phyloP scores from a whole-genome alignment of 1,284 basidiomycete species.

The Tremellales sp. region DNA sequence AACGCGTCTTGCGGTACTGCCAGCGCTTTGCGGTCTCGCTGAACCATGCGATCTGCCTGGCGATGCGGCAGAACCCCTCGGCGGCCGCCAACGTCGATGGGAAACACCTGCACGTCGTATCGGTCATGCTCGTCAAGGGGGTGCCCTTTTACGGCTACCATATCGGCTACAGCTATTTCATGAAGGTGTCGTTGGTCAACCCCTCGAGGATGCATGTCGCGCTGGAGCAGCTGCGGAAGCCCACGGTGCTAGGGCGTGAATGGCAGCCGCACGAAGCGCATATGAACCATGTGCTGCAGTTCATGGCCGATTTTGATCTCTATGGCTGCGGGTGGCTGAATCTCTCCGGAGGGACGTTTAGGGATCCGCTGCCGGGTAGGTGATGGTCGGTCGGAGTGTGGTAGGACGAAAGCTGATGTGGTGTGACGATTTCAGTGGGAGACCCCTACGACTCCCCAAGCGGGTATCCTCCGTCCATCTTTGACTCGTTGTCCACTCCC shows the following conservation, averaged over 20 bases:
- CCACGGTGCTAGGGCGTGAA: constrained; percentile 70
- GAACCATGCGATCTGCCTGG: constrained; percentile 47
- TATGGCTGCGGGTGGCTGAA: constrained; percentile 92
- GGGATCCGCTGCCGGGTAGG: constrained; percentile 52
- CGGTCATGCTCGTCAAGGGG: constrained; percentile 86
- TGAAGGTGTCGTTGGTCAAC: constrained; percentile 79
- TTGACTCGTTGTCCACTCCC: constrained; percentile 35
- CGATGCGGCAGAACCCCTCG: constrained; percentile 43
- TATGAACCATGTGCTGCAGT: constrained; percentile 82
- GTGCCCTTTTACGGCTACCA: constrained; percentile 94
- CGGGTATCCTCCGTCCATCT: constrained; percentile 16
- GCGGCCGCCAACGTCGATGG: constrained; percentile 35
- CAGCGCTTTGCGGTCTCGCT: constrained; percentile 44
- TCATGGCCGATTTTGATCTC: constrained; percentile 91
- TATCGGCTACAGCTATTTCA: constrained; percentile 76
- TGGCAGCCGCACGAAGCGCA: constrained; percentile 86
- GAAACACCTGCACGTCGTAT: constrained; percentile 52
- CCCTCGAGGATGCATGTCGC: constrained; percentile 66
- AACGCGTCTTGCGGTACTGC: constrained; percentile 44
- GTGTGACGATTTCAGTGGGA: constrained; percentile 21
- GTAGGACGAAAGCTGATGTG: background rate
- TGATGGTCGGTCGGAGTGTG: too few species aligned
- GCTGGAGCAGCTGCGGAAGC: constrained; percentile 71
- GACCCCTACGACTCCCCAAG: constrained; percentile 32
- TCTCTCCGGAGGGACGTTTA: constrained; percentile 52